Conservation (phyloP, 106 monocot species). For the Dendrobium nobile region DNA sequence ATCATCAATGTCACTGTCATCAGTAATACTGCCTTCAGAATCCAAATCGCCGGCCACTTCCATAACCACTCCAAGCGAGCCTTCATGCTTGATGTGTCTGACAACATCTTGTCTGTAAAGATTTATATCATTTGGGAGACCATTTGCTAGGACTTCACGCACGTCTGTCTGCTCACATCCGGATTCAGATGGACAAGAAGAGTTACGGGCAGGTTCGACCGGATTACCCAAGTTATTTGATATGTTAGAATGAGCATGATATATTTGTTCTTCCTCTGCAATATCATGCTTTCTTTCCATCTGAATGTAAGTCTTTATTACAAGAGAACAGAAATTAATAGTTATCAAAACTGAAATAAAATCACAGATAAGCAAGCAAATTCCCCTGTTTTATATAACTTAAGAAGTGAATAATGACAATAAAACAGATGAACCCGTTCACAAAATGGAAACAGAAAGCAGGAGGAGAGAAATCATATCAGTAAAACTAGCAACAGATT, state of each 20-base stretch:
- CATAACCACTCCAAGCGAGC: slow-evolving; percentile 65
- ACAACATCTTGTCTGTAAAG: slow-evolving; percentile 89
- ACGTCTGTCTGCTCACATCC: slow-evolving; percentile 7
- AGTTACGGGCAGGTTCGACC: slow-evolving; percentile 1
- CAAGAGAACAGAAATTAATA: not conserved
- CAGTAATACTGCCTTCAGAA: slow-evolving; percentile 52
- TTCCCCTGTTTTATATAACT: not conserved
- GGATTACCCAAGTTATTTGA: not conserved
- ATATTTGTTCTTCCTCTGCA: not conserved
- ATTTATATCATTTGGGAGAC: slow-evolving; percentile 19
- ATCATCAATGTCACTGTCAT: slow-evolving; percentile 52
- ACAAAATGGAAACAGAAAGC: slow-evolving; percentile 1
- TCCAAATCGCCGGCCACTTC: slow-evolving; percentile 82
- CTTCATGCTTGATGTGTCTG: slow-evolving; percentile 37
- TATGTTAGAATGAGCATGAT: not conserved
- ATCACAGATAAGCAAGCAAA: not conserved
- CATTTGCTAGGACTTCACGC: slow-evolving; percentile 12
- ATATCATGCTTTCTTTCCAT: not conserved
- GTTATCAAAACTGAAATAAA: not conserved
- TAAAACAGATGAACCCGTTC: not conserved
- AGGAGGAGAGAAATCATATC: not conserved
- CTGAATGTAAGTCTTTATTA: not conserved
- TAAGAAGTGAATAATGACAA: not conserved
- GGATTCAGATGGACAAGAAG: slow-evolving; percentile 12
- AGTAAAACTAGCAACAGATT: not conserved